Evolutionary conservation across 176 grass and related monocot species (phyloP).

Genomic region (Themeda triandra): DNA sequence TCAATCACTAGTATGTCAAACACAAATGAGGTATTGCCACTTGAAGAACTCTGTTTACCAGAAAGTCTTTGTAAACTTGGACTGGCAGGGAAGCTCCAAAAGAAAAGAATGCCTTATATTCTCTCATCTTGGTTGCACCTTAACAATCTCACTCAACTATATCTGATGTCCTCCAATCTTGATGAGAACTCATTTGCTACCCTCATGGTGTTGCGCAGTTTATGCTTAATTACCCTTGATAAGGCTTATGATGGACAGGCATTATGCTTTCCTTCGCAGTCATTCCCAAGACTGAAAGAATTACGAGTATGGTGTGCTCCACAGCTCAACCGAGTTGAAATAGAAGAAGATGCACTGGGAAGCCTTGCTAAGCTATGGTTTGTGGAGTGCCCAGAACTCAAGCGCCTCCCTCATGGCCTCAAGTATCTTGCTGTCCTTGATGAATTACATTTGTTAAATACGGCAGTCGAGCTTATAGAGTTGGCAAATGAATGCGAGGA

Average conservation of each 20-base stretch:
- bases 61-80: background rate
- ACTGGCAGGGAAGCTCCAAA: background rate
- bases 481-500: background rate
- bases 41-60: background rate
- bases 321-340: background rate
- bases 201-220: background rate
- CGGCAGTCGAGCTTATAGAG: background rate
- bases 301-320: background rate
- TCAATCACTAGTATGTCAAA: background rate
- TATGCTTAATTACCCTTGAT: background rate
- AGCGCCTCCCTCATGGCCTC: background rate
- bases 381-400: background rate
- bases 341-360: background rate
- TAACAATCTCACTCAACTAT: background rate
- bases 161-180: background rate
- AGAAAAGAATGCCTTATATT: background rate
- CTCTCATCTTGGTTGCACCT: background rate
- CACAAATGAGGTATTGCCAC: background rate
- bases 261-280: background rate
- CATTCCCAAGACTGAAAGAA: slow-evolving; percentile 16
- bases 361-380: background rate
- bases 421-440: background rate
- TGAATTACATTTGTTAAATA: background rate
- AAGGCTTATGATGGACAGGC: background rate
- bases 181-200: background rate